A percentile compares a stretch with the other conserved stretches of the same genome.
phyloP scores from a whole-genome alignment of 805 yeast genomes.

The Suhomyces kilbournensis region DNA sequence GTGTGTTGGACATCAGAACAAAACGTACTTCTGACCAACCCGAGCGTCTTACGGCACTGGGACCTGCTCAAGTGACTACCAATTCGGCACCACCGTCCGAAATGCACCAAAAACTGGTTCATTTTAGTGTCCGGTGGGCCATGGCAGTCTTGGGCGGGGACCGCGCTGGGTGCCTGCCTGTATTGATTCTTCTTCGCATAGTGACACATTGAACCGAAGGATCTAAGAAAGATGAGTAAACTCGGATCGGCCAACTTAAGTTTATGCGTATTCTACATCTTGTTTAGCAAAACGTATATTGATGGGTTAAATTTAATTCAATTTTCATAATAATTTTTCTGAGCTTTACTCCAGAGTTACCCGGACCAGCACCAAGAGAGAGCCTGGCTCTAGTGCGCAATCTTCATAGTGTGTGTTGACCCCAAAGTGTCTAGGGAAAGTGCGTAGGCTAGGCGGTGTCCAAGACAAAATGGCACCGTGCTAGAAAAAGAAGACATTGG shows the following conservation, averaged over 20 bases:
- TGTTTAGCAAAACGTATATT: background rate
- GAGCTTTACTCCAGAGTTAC: background rate
- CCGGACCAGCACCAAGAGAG: background rate
- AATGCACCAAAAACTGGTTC: background rate
- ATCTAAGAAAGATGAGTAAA: conserved; percentile 15
- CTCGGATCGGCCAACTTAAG: conserved; percentile 46
- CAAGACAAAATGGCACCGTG: background rate
- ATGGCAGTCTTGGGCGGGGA: background rate
- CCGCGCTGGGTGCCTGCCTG: background rate
- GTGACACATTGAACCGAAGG: conserved; percentile 49
- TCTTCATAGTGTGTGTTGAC: background rate
- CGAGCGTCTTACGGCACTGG: background rate
- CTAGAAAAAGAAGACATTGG: background rate
- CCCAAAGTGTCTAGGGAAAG: background rate
- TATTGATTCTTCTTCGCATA: conserved; percentile 35
- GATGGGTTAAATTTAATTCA: background rate
- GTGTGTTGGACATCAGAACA: background rate
- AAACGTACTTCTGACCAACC: background rate
- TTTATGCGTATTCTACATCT: conserved; percentile 28
- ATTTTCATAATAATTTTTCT: background rate
- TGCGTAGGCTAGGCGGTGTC: background rate
- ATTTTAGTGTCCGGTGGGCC: background rate
- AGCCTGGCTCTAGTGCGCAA: background rate
- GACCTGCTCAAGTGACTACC: background rate
- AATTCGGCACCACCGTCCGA: background rate